Conservation (phyloP, 164 flowering plant genomes). For the Saururus chinensis region DNA sequence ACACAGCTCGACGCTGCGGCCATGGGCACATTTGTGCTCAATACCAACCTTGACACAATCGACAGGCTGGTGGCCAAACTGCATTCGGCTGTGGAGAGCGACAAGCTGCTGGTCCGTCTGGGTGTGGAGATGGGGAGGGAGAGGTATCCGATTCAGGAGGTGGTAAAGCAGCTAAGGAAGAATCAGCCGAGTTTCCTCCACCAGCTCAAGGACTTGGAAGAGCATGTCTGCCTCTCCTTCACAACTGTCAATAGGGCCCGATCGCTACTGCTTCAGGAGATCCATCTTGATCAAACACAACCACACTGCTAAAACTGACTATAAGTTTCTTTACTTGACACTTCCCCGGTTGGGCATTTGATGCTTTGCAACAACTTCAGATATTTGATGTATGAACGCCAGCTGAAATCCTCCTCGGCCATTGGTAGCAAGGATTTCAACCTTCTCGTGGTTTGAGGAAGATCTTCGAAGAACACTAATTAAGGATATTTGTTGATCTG, state of each 20-base stretch:
- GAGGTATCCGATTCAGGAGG: constrained; percentile 35
- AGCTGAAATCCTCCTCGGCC: too few relatives aligned
- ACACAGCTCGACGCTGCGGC: constrained; percentile 71
- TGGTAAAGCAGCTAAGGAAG: constrained; percentile 50
- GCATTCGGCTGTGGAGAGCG: constrained; percentile 40
- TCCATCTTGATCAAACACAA: constrained; percentile 10
- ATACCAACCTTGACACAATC: constrained; percentile 57
- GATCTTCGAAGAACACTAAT: too few relatives aligned
- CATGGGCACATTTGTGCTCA: constrained; percentile 47
- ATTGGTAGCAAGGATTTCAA: too few relatives aligned
- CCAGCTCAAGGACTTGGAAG: constrained; percentile 61
- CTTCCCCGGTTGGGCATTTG: too few relatives aligned
- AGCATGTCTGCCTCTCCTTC: constrained; percentile 56
- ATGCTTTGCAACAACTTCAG: too few relatives aligned
- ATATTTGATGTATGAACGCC: too few relatives aligned
- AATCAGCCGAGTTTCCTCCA: constrained; percentile 26
- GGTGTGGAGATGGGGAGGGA: constrained; percentile 65
- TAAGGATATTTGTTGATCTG: too few relatives aligned
- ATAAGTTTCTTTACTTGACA: too few relatives aligned
- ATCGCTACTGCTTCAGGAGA: constrained; percentile 44
- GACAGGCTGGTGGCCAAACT: constrained; percentile 55
- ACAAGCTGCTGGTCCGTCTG: constrained; percentile 37
- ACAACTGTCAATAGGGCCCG: constrained; percentile 57
- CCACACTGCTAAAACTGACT: not conserved
- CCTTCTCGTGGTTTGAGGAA: too few relatives aligned